Percentiles rank a stretch among this genome's conserved stretches.
Conservation (phyloP, 352 stramenopile genomes). For the Phytophthora europaea region DNA sequence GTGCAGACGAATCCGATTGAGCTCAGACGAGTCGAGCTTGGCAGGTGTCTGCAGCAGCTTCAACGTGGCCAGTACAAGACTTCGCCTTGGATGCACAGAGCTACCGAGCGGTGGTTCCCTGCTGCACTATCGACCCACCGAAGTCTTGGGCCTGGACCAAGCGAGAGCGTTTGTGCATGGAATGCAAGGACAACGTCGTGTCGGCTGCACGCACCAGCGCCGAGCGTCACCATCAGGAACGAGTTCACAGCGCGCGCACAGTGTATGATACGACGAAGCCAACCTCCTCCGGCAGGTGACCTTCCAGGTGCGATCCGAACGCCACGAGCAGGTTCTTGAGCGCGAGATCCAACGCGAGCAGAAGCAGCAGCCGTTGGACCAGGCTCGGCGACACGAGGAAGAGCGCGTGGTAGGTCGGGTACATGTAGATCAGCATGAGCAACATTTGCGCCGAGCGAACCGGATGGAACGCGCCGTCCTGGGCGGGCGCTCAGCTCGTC, state of each 20-base stretch:
- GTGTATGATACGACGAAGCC: constrained; percentile 5
- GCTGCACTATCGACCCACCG: background rate
- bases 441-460: constrained; percentile 16
- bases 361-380: constrained; percentile 13
- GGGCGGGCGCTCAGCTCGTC: constrained; percentile 2
- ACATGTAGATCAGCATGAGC: constrained; percentile 34
- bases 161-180: constrained; percentile 3
- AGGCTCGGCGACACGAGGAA: constrained; percentile 15
- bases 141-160: background rate
- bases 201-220: background rate
- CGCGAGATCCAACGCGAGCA: constrained; percentile 2
- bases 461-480: constrained; percentile 21
- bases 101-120: background rate
- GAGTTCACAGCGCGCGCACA: background rate
- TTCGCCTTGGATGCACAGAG: background rate
- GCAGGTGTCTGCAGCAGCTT: background rate
- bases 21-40: constrained; percentile 2
- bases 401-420: constrained; percentile 24
- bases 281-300: background rate
- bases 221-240: background rate
- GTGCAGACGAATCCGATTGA: constrained; percentile 8
- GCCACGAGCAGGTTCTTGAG: constrained; percentile 12
- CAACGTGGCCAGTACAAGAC: background rate
- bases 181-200: background rate
- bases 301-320: background rate